These are phyloP conservation scores for Eleusine coracana DNA, from an alignment of 176 grass and related monocot genomes.

Conservation along the genomic window DNA sequence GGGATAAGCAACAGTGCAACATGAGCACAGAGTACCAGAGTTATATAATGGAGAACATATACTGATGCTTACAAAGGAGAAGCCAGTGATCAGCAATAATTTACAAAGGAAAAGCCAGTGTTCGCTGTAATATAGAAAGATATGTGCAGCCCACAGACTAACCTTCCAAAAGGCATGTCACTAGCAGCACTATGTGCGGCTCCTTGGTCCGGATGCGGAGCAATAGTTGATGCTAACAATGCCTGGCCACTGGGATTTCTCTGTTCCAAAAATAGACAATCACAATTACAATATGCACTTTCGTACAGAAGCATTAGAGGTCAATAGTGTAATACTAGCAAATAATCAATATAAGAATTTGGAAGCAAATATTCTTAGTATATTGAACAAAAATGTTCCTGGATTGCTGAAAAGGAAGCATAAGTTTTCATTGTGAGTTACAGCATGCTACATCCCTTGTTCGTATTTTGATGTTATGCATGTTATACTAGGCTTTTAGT, in stretches of 20 bases:
- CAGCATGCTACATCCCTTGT: neutral
- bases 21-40: slow-evolving; percentile 12
- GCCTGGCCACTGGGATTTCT: slow-evolving; percentile 85
- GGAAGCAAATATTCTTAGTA: slow-evolving; percentile 3
- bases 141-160: slow-evolving; percentile 31
- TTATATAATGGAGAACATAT: slow-evolving; percentile 1
- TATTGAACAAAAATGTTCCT: neutral
- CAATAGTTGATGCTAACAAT: slow-evolving; percentile 85
- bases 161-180: slow-evolving; percentile 97
- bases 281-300: slow-evolving; percentile 26
- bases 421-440: slow-evolving; percentile 1
- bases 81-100: neutral
- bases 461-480: neutral
- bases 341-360: slow-evolving; percentile 25
- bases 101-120: neutral
- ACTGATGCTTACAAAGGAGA: neutral
- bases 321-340: slow-evolving; percentile 5
- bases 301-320: slow-evolving; percentile 16
- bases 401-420: neutral
- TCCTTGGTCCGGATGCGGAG: slow-evolving; percentile 56
- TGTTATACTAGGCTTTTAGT: neutral
- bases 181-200: slow-evolving; percentile 28
- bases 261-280: slow-evolving; percentile 56
- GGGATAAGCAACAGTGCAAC: neutral
- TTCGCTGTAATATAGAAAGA: slow-evolving; percentile 19